phyloP scores from a whole-genome alignment of 345 rosid genomes.

The Clausena lansium region DNA sequence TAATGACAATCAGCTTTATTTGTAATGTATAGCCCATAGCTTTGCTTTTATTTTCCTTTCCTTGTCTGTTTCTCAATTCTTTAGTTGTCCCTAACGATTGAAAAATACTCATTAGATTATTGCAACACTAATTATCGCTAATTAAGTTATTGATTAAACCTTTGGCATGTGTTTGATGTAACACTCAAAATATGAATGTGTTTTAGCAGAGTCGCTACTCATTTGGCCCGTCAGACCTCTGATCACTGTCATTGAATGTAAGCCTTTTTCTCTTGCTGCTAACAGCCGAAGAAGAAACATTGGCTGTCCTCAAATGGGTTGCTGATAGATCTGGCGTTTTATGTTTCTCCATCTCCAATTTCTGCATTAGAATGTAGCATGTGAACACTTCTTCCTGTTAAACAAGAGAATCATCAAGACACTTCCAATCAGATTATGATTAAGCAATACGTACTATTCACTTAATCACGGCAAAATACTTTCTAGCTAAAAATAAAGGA shows the following conservation, averaged over 20 bases:
- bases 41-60: conserved; percentile 7
- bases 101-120: conserved; percentile 1
- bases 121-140: neutral
- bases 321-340: conserved; percentile 23
- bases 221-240: conserved; percentile 3
- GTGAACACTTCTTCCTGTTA: conserved; percentile 50
- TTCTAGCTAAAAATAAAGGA: neutral
- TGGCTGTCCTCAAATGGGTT: conserved; percentile 8
- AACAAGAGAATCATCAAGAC: neutral
- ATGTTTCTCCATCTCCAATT: conserved; percentile 26
- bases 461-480: neutral
- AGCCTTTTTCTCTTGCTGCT: conserved; percentile 37
- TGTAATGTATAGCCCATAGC: conserved; percentile 15
- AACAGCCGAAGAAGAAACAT: conserved; percentile 18
- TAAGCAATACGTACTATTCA: neutral
- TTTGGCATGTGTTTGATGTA: neutral
- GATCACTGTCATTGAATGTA: conserved; percentile 25
- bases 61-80: conserved; percentile 14
- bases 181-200: neutral
- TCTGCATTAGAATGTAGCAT: conserved; percentile 48
- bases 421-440: neutral
- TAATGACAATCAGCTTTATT: conserved; percentile 18
- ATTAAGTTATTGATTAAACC: neutral
- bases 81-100: neutral
- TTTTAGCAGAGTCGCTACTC: conserved; percentile 17